These are phyloP conservation scores for Acer saccharum DNA, from an alignment of 345 rosid species.

Conservation along the genomic window DNA sequence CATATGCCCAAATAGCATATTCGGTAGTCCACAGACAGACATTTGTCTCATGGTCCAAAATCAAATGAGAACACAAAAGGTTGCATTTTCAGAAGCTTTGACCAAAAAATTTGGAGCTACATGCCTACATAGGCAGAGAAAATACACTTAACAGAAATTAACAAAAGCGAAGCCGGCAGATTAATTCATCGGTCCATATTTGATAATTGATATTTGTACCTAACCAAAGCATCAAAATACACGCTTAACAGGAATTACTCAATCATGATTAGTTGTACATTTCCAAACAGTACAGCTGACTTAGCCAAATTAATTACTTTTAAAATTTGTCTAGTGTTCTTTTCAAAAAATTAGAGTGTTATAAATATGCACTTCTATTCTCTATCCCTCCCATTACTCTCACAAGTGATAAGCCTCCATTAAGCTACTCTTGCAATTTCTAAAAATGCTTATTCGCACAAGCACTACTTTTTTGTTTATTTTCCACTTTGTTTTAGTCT, in stretches of 20 bases:
- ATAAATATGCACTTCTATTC: background rate
- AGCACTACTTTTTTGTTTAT: background rate
- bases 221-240: background rate
- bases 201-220: background rate
- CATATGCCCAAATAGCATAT: background rate
- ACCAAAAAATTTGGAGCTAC: background rate
- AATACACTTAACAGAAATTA: background rate
- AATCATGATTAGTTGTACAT: background rate
- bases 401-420: background rate
- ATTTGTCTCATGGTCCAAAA: background rate
- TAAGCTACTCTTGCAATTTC: background rate
- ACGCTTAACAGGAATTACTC: background rate
- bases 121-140: background rate
- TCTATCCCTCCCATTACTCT: background rate
- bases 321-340: too few species aligned
- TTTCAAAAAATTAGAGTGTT: background rate
- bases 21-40: background rate
- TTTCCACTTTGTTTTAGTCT: background rate
- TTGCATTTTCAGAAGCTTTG: background rate
- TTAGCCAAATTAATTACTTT: background rate
- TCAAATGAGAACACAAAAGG: background rate
- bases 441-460: background rate
- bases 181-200: background rate
- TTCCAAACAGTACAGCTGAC: background rate
- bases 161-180: conserved; percentile 17